Evolutionary conservation across 2,329 filamentous ascomycete genomes (phyloP), one percentile per base, ranked within the genome.

Genomic region (Fusarium nisikadoi): DNA sequence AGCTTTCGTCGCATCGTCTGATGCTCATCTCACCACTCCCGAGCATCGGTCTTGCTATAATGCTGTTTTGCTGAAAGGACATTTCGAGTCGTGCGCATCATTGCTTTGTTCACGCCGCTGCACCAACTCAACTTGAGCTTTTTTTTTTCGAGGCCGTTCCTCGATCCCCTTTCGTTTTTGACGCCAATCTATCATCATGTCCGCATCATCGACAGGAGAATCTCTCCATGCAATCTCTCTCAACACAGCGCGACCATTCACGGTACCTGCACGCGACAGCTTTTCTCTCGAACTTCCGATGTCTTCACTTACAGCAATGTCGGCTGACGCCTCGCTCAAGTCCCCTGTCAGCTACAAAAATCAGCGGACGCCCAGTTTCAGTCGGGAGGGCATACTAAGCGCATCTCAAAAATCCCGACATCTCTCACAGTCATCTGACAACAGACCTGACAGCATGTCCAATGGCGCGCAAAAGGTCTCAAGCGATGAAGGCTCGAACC

Each of bases 341-440:
- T 89, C 88, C 23, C 87, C 88, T 8, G 83, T 82, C 54, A 81
- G 82, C 56, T 76, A 84, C 77, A 87, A 87, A 75, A 80, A 81
- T 29, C 83, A 84, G 70, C 84, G 86, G 29, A 83, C 86, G 12
- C 63, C 73, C n/a, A 77, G 76, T 63, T 75, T 89, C 76, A 86
- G 86, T 73, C 84, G 87, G 60, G 87, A 89, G 73, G 84, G 85
- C 27, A 88, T 89, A 71, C 78, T 89, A 20, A 84, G 84, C 41
- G 84, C 86, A 31, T 84, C 86, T 38, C 85, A 87, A 72, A 89
- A 88, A 74, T 82, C 86, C 49, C 82, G 87, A 31, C 87, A 89
- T 74, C 79, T 88, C 58, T 88, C 87, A 29, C 87, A 89, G 76
- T 85, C 87, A 5, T 86, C 86, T 38, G 87, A 87, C 19, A 83